phyloP scores from a whole-genome alignment of 2,329 filamentous ascomycete species.

The Colletotrichum neosansevieriae region DNA sequence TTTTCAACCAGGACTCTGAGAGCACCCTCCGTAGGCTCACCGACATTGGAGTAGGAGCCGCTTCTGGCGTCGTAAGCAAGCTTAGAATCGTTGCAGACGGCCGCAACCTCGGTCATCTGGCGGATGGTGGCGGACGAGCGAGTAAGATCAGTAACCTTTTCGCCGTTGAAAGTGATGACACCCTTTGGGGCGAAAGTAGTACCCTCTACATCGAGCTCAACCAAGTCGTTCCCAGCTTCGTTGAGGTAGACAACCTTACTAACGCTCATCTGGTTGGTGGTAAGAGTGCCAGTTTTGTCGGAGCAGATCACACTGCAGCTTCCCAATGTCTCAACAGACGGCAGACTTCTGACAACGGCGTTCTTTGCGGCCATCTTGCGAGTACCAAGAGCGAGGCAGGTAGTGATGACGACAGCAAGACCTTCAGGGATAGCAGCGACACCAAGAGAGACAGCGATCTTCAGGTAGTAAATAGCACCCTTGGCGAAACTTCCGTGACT shows the following conservation, averaged over 20 bases:
- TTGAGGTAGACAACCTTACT: constrained; percentile 90
- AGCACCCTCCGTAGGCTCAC: constrained; percentile 95
- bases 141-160: constrained; percentile 75
- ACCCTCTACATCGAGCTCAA: constrained; percentile 90
- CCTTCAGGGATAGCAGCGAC: constrained; percentile 98
- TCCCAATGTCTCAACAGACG: constrained; percentile 96
- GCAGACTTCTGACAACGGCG: constrained; percentile 93
- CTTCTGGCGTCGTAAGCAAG: constrained; percentile 85
- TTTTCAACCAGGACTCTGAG: constrained; percentile 93
- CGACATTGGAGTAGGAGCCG: constrained; percentile 82
- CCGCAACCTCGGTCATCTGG: constrained; percentile 79
- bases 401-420: constrained; percentile 98
- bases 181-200: constrained; percentile 92
- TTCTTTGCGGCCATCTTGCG: constrained; percentile 99
- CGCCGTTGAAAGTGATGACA: constrained; percentile 76
- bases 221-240: constrained; percentile 77
- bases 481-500: constrained; percentile 94
- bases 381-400: constrained; percentile 93
- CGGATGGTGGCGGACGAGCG: constrained; percentile 80
- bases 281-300: constrained; percentile 98
- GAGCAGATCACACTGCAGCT: constrained; percentile 99
- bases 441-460: constrained; percentile 98
- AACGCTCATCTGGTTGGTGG: constrained; percentile 99
- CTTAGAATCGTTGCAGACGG: constrained; percentile 89
- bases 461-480: constrained; percentile 98